These are phyloP conservation scores for Achaetomium macrosporum DNA, from an alignment of 2,329 filamentous ascomycete genomes.

Conservation along the genomic window DNA sequence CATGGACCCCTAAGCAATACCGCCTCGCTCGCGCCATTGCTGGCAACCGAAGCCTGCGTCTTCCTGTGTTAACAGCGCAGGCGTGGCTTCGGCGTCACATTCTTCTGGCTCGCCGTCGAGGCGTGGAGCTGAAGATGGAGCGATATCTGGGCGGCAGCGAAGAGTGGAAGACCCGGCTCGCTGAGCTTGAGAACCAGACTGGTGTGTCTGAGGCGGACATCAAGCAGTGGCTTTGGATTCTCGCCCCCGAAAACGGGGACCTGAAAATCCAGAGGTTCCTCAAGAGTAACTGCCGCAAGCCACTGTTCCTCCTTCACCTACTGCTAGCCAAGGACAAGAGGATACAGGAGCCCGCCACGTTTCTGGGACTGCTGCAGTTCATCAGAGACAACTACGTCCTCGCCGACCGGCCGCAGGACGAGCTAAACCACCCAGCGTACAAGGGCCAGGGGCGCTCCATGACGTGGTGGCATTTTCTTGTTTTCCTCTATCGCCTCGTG, in stretches of 20 bases:
- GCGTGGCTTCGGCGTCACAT: constrained; percentile 14
- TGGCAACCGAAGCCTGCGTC: constrained; percentile 14
- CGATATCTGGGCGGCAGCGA: constrained; percentile 10
- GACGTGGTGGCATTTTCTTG: constrained; percentile 23
- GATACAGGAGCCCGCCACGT: constrained; percentile 28
- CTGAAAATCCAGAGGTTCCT: constrained; percentile 33
- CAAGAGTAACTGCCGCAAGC: constrained; percentile 31
- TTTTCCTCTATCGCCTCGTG: constrained; percentile 25
- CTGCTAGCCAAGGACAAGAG: constrained; percentile 32
- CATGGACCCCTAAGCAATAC: constrained; percentile 11
- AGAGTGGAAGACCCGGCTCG: constrained; percentile 30
- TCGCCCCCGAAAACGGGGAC: constrained; percentile 33
- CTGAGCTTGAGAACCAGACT: constrained; percentile 26
- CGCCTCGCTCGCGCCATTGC: constrained; percentile 16
- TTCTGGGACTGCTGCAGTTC: constrained; percentile 32
- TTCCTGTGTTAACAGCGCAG: constrained; percentile 14
- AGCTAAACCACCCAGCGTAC: constrained; percentile 2
- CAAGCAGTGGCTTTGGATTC: constrained; percentile 38
- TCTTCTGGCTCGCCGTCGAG: constrained; percentile 15
- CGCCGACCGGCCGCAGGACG: constrained; percentile 14
- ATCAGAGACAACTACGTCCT: constrained; percentile 25
- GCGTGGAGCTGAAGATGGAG: constrained; percentile 16
- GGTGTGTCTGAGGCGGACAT: constrained; percentile 32
- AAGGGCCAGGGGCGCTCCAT: constrained; percentile 7
- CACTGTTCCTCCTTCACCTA: constrained; percentile 35